phyloP scores from a whole-genome alignment of 805 yeast genomes.

The Monosporozyma aerobia region DNA sequence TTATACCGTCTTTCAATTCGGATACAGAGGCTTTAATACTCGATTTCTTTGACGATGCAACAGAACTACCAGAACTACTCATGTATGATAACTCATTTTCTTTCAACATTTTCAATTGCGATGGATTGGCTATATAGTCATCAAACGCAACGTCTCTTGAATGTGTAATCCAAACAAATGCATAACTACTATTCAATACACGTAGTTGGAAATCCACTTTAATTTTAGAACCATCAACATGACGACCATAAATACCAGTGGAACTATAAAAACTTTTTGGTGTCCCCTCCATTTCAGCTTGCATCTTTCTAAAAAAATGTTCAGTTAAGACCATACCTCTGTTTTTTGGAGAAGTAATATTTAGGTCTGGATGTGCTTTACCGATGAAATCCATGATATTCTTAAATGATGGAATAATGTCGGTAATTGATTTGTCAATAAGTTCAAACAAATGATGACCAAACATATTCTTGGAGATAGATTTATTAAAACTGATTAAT shows the following conservation, averaged over 20 bases:
- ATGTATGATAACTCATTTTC: slow-evolving; percentile 29
- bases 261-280: slow-evolving; percentile 51
- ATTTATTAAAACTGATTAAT: slow-evolving; percentile 66
- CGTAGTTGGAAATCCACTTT: slow-evolving; percentile 75
- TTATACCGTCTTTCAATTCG: slow-evolving; percentile 10
- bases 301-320: slow-evolving; percentile 71
- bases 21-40: slow-evolving; percentile 16
- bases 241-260: slow-evolving; percentile 58
- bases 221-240: slow-evolving; percentile 57
- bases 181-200: slow-evolving; percentile 48
- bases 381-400: slow-evolving; percentile 28
- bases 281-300: slow-evolving; percentile 36
- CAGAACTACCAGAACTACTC: slow-evolving; percentile 22
- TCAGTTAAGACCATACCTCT: slow-evolving; percentile 80
- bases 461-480: slow-evolving; percentile 69
- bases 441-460: slow-evolving; percentile 47
- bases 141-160: slow-evolving; percentile 41
- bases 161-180: slow-evolving; percentile 79
- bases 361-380: slow-evolving; percentile 33
- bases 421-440: slow-evolving; percentile 41
- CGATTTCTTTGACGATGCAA: slow-evolving; percentile 21
- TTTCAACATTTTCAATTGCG: slow-evolving; percentile 33
- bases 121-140: slow-evolving; percentile 31
- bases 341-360: slow-evolving; percentile 32
- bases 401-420: slow-evolving; percentile 55